Base-by-base conservation (phyloP, 176 grass and related monocot genomes). In the Avena sativa region DNA sequence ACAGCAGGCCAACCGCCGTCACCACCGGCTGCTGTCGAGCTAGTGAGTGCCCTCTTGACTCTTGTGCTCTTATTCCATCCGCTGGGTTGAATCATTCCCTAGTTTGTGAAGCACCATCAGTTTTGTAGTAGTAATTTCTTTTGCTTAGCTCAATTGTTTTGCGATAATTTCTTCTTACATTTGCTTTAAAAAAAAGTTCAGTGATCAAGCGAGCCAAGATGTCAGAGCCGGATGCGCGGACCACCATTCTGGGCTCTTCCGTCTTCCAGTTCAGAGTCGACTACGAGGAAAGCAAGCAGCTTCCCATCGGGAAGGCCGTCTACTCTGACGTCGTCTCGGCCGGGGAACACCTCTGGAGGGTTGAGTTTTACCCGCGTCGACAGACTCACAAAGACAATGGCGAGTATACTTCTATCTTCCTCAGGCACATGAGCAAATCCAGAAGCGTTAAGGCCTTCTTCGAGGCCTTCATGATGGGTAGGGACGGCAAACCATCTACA, bases 201-300 rank as follows among this genome's bases (percentile, higher is more conserved):
- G 71, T 50, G 71, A 74, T 6, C 71, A 74, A 75, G 12, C 72
- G 47, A 52, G 47, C 48, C 49, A 51, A 75, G 72, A 75, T 52
- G 47, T 13, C 47, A 30, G 72, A 16, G 47, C 3, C 72, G 23
- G 47, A 28, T 13, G 48, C 47, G 48, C 13, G 7, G 72, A 51
- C 47, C 23, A 30, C 23, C 72, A 16, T 15, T 9, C 0, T 52
- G 4, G 47, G 23, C 2, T 75, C 47, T 52, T 17, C 23, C 1
- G 34, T 32, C 34, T 25, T 48, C 47, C 21, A 49, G 5, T 48
- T 73, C 70, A 73, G n/a, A 48, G 20, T 74, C 12, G 11, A 74
- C 68, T 46, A 71, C 19, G 2, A 21, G 3, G 38, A 71, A 46
- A 5, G 1, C 38, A 71, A 71, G 68, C 4, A 71, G 68, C 9